Conservation (phyloP, 2,329 filamentous ascomycete genomes). For the Fusarium sp. region DNA sequence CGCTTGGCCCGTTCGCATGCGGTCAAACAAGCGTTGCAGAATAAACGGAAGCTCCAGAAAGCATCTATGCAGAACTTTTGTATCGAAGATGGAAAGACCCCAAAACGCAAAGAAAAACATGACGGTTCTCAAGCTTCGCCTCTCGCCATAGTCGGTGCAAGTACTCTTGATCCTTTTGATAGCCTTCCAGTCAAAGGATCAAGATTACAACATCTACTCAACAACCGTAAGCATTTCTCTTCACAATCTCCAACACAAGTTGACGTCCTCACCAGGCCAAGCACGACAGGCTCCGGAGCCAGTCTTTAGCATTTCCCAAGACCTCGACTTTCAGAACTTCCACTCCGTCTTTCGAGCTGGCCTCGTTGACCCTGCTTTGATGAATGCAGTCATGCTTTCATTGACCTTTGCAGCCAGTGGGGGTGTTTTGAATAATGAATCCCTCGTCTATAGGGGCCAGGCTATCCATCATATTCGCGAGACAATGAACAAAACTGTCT, state of each 20-base stretch:
- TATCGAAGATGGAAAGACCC: background rate
- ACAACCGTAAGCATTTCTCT: constrained; percentile 6
- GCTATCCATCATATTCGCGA: constrained; percentile 51
- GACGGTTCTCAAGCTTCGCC: accelerated
- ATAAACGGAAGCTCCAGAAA: constrained; percentile 28
- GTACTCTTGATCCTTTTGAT: constrained; percentile 23
- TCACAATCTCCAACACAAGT: accelerated
- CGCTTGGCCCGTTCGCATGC: constrained; percentile 40
- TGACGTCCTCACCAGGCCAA: constrained; percentile 30
- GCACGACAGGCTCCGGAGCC: constrained; percentile 48
- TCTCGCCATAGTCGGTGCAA: background rate
- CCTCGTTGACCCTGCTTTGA: constrained; percentile 52
- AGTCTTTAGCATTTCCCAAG: constrained; percentile 53
- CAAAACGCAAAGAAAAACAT: background rate
- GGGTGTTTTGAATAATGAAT: constrained; percentile 48
- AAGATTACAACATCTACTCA: constrained; percentile 21
- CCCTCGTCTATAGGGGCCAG: constrained; percentile 52
- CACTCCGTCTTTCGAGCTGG: constrained; percentile 50
- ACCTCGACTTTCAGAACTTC: constrained; percentile 55
- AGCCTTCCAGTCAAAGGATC: constrained; percentile 22
- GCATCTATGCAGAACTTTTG: constrained; percentile 23
- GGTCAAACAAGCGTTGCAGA: constrained; percentile 22
- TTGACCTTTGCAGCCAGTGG: constrained; percentile 49
- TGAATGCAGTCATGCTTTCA: constrained; percentile 56
- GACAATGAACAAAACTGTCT: constrained; percentile 50